These are phyloP conservation scores for Termitomyces sp. DNA, from an alignment of 768 basidiomycete species.

Conservation along the genomic window DNA sequence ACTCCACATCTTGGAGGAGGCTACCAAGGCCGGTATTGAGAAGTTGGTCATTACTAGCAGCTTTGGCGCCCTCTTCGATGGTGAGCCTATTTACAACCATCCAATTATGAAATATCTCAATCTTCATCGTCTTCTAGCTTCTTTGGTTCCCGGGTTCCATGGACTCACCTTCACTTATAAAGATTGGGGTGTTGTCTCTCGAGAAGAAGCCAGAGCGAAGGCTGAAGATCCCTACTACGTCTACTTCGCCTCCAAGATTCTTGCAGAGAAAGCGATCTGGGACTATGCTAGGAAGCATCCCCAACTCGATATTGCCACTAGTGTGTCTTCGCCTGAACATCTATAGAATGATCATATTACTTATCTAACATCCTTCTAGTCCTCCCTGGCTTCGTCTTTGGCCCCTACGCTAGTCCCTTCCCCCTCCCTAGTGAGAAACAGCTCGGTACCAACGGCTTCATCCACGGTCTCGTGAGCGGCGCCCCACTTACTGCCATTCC, in stretches of 20 bases:
- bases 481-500: slow-evolving; percentile 16
- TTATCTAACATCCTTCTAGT: slow-evolving; percentile 15
- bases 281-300: slow-evolving; percentile 32
- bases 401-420: slow-evolving; percentile 27
- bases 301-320: slow-evolving; percentile 30
- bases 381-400: slow-evolving; percentile 31
- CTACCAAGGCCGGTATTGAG: slow-evolving; percentile 19
- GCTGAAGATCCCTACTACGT: slow-evolving; percentile 23
- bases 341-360: background rate
- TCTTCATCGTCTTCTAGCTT: slow-evolving; percentile 11
- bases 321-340: slow-evolving; percentile 19
- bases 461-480: slow-evolving; percentile 23
- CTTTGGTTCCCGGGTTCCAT: slow-evolving; percentile 14
- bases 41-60: slow-evolving; percentile 29
- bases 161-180: slow-evolving; percentile 19
- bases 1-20: slow-evolving; percentile 22
- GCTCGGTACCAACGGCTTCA: slow-evolving; percentile 26
- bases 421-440: slow-evolving; percentile 20
- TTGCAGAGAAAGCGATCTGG: slow-evolving; percentile 37
- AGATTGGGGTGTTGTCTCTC: slow-evolving; percentile 29
- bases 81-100: slow-evolving; percentile 13
- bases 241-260: slow-evolving; percentile 35
- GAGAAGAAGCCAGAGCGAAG: slow-evolving; percentile 24
- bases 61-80: slow-evolving; percentile 24
- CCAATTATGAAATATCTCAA: background rate